Evolutionary conservation across 495 filamentous ascomycete genomes (phyloP).

Genomic region (Aspergillus diversus): DNA sequence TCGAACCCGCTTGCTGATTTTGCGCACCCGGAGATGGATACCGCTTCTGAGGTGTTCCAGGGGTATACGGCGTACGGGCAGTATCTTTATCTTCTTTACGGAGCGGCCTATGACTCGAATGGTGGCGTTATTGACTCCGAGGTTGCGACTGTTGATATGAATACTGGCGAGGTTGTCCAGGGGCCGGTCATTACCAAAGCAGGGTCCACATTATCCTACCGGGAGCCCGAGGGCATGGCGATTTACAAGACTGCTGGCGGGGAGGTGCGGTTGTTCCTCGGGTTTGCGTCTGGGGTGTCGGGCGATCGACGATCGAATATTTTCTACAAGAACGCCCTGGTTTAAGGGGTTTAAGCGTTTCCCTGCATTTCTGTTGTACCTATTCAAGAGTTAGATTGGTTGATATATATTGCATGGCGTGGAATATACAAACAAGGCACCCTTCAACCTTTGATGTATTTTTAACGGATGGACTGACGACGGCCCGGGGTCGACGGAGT

Average conservation of each 20-base stretch:
- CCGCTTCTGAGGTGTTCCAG: background rate
- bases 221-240: slow-evolving; percentile 30
- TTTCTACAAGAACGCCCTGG: slow-evolving; percentile 27
- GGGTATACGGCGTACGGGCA: background rate
- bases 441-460: too few relatives aligned
- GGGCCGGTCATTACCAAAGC: slow-evolving; percentile 21
- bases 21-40: slow-evolving; percentile 5
- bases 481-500: too few relatives aligned
- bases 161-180: background rate
- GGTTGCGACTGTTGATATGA: background rate
- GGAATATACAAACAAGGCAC: too few relatives aligned
- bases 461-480: too few relatives aligned
- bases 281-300: slow-evolving; percentile 26
- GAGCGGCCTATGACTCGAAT: background rate
- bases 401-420: too few relatives aligned
- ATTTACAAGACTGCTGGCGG: background rate
- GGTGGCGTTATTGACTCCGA: slow-evolving; percentile 54
- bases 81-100: background rate
- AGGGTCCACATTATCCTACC: slow-evolving; percentile 22
- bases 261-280: slow-evolving; percentile 23
- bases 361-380: too few relatives aligned
- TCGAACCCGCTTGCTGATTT: background rate
- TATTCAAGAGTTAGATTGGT: too few relatives aligned
- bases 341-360: background rate
- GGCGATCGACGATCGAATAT: slow-evolving; percentile 27